phyloP scores from a whole-genome alignment of 164 flowering plant species.

The Paratinospora sagittata region DNA sequence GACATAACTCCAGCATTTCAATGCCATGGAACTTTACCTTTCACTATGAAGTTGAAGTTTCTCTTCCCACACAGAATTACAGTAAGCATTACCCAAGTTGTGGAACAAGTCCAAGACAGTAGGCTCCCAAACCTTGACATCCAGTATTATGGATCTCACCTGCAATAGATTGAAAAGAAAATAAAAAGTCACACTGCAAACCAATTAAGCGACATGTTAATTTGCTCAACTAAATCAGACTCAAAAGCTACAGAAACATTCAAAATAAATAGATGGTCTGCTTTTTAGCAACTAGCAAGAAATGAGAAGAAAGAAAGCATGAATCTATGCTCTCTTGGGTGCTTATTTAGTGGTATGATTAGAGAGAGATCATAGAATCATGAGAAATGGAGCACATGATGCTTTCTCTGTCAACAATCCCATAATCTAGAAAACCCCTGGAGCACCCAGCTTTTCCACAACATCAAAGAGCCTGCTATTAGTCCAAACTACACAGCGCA shows the following conservation, averaged over 20 bases:
- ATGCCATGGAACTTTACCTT: conserved; percentile 30
- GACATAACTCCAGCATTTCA: conserved; percentile 2
- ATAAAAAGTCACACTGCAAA: conserved; percentile 2
- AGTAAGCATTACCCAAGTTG: conserved; percentile 65
- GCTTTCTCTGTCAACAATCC: not conserved
- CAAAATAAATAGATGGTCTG: not conserved
- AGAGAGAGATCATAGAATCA: not conserved
- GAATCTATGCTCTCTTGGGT: not conserved
- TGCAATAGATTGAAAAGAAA: conserved; percentile 34
- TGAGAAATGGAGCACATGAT: not conserved
- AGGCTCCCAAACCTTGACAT: conserved; percentile 96
- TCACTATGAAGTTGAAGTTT: conserved; percentile 38
- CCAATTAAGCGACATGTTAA: not conserved
- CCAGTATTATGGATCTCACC: conserved; percentile 86
- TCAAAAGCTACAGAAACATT: conserved; percentile 1
- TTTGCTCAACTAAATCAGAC: not conserved
- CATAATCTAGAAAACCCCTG: too few species aligned
- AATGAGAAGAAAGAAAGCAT: not conserved
- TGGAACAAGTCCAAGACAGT: conserved; percentile 66
- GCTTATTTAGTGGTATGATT: not conserved
- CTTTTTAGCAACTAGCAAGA: not conserved
- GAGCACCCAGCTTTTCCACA: too few species aligned
- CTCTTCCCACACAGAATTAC: conserved; percentile 93
- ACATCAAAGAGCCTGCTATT: too few species aligned
- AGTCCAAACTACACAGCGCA: too few species aligned